phyloP scores from a whole-genome alignment of 2,329 filamentous ascomycete species.

The Chaetomium sp. region DNA sequence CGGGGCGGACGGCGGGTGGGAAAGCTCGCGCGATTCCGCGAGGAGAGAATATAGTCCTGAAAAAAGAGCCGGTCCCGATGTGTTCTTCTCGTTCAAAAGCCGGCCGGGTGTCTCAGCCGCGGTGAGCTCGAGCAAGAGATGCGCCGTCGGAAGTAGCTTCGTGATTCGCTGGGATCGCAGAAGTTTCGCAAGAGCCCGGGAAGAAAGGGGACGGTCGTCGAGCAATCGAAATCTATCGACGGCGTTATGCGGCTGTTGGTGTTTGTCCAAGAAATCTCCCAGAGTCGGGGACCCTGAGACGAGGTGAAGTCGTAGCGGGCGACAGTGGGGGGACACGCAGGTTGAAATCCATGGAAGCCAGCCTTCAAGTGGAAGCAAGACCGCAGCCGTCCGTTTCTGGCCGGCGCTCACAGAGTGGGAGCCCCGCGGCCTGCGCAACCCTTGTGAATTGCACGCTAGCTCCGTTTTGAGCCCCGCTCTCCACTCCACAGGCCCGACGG shows the following conservation, averaged over 20 bases:
- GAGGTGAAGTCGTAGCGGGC: background rate
- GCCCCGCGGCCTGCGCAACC: too few relatives aligned
- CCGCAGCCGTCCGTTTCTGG: too few relatives aligned
- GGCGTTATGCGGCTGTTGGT: background rate
- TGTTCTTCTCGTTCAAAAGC: background rate
- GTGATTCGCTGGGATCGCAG: too few relatives aligned
- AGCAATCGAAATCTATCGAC: background rate
- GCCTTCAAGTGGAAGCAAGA: too few relatives aligned
- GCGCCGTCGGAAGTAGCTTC: background rate
- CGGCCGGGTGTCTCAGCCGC: conserved; percentile 1
- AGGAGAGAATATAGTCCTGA: background rate
- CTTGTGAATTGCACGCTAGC: too few relatives aligned
- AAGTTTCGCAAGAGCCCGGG: background rate
- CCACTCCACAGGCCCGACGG: too few relatives aligned
- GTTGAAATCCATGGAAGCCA: conserved; percentile 8
- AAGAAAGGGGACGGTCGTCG: background rate
- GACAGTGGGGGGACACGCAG: conserved; percentile 11
- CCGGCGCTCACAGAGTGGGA: too few relatives aligned
- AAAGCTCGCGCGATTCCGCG: background rate
- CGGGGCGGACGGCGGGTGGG: background rate
- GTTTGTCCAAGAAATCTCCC: background rate
- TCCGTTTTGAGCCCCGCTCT: too few relatives aligned
- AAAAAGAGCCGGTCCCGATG: background rate
- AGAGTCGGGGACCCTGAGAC: conserved; percentile 11
- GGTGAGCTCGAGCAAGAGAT: background rate